A percentile compares a stretch with the other conserved stretches of the same genome.
phyloP scores from a whole-genome alignment of 805 yeast genomes.

The Debaryomyces hansenii region DNA sequence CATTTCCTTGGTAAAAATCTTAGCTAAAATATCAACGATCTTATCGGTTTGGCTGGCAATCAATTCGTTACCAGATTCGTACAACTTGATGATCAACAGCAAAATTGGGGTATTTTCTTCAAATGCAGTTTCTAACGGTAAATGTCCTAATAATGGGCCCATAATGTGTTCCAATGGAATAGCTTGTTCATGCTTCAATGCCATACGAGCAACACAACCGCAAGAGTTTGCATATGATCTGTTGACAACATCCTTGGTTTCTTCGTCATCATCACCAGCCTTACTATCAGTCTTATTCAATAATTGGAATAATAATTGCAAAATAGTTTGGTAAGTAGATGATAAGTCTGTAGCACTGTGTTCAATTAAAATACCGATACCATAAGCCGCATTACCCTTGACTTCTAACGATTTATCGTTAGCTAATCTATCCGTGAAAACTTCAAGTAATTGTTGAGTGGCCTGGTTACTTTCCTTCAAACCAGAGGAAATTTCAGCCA shows the following conservation, averaged over 20 bases:
- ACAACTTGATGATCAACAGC: conserved; percentile 70
- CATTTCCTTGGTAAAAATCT: conserved; percentile 71
- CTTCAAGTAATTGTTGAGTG: conserved; percentile 66
- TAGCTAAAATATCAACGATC: conserved; percentile 66
- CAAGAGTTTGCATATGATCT: conserved; percentile 91
- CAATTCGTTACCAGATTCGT: conserved; percentile 58
- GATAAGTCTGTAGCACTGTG: conserved; percentile 57
- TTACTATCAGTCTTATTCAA: conserved; percentile 63
- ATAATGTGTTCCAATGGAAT: conserved; percentile 75
- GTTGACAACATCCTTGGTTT: conserved; percentile 73
- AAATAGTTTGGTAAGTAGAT: conserved; percentile 63
- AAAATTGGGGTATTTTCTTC: conserved; percentile 94
- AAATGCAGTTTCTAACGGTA: conserved; percentile 84
- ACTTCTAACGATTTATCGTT: conserved; percentile 82
- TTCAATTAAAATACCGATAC: conserved; percentile 77
- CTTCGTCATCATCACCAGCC: conserved; percentile 59
- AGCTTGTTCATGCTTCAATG: conserved; percentile 64
- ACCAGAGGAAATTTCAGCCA: conserved; percentile 85
- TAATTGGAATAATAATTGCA: conserved; percentile 76
- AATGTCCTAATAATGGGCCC: conserved; percentile 71
- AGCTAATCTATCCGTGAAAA: conserved; percentile 67
- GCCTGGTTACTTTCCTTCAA: conserved; percentile 67
- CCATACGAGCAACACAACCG: conserved; percentile 95
- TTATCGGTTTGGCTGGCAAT: conserved; percentile 58
- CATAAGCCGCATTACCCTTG: conserved; percentile 94